A percentile compares a stretch with the other conserved stretches of the same genome.
These are phyloP conservation scores for Eurotiales sp. DNA, from an alignment of 2,329 filamentous ascomycete genomes.

Conservation along the genomic window DNA sequence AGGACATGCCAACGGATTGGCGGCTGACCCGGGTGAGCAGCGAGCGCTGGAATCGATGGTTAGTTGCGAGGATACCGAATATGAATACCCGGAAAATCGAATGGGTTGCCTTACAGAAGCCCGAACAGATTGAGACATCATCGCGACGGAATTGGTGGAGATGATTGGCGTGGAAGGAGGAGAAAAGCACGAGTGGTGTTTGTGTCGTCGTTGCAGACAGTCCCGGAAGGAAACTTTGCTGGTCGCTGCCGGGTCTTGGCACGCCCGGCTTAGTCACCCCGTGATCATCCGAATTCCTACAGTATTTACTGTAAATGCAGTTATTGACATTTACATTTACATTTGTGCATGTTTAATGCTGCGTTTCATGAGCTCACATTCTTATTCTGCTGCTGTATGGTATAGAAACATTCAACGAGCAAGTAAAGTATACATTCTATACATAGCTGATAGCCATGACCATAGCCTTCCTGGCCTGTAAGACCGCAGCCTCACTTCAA, in stretches of 20 bases:
- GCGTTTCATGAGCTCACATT: no score
- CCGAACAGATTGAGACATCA: constrained; percentile 61
- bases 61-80: not conserved
- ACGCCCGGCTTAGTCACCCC: constrained; percentile 15
- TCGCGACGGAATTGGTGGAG: constrained; percentile 27
- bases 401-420: not conserved
- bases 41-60: constrained; percentile 51
- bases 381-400: not conserved
- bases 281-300: constrained; percentile 8
- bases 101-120: constrained; percentile 49
- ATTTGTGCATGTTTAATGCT: no score
- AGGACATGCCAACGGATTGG: constrained; percentile 53
- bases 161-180: constrained; percentile 6
- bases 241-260: constrained; percentile 47
- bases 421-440: not conserved
- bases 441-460: not conserved
- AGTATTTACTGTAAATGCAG: not conserved
- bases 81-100: not conserved
- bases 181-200: constrained; percentile 1
- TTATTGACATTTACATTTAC: no score
- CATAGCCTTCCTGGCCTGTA: no score
- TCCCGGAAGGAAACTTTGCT: constrained; percentile 61
- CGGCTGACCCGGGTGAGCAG: constrained; percentile 58
- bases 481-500: no score
- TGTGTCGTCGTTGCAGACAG: constrained; percentile 7